Evolutionary conservation across 345 rosid genomes (phyloP), one percentile per base, ranked within the genome.

Genomic region (Microcos paniculata): DNA sequence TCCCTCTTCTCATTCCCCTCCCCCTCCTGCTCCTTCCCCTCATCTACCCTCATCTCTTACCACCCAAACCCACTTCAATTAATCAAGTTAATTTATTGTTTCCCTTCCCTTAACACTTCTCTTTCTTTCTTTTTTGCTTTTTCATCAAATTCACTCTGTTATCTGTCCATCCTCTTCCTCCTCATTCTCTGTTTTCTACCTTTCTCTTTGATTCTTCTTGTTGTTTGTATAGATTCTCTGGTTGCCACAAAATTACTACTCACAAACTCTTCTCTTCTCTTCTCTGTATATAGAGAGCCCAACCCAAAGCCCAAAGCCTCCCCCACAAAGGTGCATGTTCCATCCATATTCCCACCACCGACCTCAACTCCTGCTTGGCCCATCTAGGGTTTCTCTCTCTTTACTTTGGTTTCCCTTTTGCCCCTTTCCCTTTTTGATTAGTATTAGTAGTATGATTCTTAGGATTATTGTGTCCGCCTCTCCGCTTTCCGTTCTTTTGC

Each of bases 301-400:
- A 46, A 68, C 10, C 31, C 72, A 42, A 65, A 65, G 70, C 72
- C 40, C 66, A 57, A 57, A 64, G 26, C 49, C 23, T 19, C 45
- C 45, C 45, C 19, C 63, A 24, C 40, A 35, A 35, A 58, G 30
- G 72, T 28, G 57, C 38, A 49, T 67, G 53, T 28, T 67, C 55
- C 56, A 63, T 49, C 72, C 72, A 14, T n/a, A n/a, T 48, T 31
- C 23, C 75, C 66, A 57, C 58, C 70, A 33, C 61, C 77, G 48
- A 74, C 52, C 63, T 52, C 78, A 21, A 4, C 52, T 23, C 24
- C 55, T 33, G 51, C 68, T 62, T 78, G 84, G 82, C 81, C 85
- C 85, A 65, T 71, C 83, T 81, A 77, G 83, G 80, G 76, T 85
- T 79, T 77, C 51, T n/a, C n/a, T 24, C 33, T 35, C 30, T 1